Conservation (phyloP, 202 grass and related monocot genomes). For the Setaria italica region DNA sequence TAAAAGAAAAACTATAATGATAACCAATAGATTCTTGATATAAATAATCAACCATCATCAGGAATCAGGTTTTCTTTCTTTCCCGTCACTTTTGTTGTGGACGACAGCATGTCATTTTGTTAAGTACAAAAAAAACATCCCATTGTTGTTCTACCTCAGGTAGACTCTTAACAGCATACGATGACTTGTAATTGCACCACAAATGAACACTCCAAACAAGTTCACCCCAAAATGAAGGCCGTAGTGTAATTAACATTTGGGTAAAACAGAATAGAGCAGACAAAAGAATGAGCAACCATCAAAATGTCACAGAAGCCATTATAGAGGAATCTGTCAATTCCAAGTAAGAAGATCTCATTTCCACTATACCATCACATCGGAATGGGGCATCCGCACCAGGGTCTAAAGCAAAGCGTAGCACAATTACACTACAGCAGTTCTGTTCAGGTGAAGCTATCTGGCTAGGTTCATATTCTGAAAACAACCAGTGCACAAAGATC, state of each 20-base stretch:
- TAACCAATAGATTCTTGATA: neutral
- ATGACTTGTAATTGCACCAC: neutral
- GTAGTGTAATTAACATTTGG: neutral
- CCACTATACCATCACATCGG: constrained; percentile 18
- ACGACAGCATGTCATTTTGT: neutral
- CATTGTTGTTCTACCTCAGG: neutral
- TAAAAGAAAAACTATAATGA: neutral
- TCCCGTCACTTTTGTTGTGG: neutral
- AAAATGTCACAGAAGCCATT: constrained; percentile 15
- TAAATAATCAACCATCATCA: neutral
- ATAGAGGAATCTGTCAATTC: constrained; percentile 1
- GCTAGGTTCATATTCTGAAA: constrained; percentile 54
- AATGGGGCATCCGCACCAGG: constrained; percentile 10
- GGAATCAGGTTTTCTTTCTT: neutral
- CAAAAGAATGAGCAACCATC: neutral
- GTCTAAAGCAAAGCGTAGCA: constrained; percentile 1
- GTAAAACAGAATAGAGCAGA: constrained; percentile 10
- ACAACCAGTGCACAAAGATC: constrained; percentile 34
- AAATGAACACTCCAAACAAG: constrained; percentile 11
- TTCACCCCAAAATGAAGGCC: neutral
- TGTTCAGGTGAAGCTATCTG: constrained; percentile 17
- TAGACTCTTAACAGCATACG: neutral
- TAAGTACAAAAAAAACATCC: too few relatives aligned
- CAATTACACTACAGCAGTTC: constrained; percentile 21
- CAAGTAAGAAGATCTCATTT: constrained; percentile 17